Evolutionary conservation across 306 rosid species (phyloP), one percentile per base, ranked within the genome.

Genomic region (Rubus idaeus): DNA sequence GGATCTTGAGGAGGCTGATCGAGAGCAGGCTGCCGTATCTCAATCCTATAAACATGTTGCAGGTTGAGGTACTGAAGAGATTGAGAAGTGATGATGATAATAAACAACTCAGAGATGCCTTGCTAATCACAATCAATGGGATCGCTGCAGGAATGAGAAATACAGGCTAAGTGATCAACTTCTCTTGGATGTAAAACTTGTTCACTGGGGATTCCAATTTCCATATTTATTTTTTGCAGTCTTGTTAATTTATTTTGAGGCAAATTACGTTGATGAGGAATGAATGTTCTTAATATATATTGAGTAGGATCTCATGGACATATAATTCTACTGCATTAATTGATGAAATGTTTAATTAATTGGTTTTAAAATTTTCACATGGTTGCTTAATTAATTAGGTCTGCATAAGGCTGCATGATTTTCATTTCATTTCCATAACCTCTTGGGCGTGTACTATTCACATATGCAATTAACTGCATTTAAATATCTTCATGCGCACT

Each of bases 111-210:
- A 81, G 98, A 83, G 98, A 94, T 84, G 97, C 96, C 60, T 84
- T 94, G 86, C 98, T 90, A 69, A 94, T 94, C 80, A 94, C 97
- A 35, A 85, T 94, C 49, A 94, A 94, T 78, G 98, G 97, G 17
- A 94, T 94, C 44, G 97, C 98, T 57, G 98, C 98, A 3, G 97
- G 98, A 52, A 94, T 94, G 98, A 90, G 91, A 87, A 94, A 94
- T 76, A 94, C 98, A 17, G 98, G 98, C 78, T 90, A 75, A 87
- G 39, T 49, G 70, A 77, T 30, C 26, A 23, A 75, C 51, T 62
- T 67, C 73, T 39, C 71, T 52, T 56, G 69, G 26, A 70, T 45
- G 20, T 16, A 42, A 57, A 21, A n/a, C 45, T 42, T 46, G 14
- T 61, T 46, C 10, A 21, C 76, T 26, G 9, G 61, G 20, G 12